phyloP scores from a whole-genome alignment of 768 basidiomycete species.

The Suillus discolor region DNA sequence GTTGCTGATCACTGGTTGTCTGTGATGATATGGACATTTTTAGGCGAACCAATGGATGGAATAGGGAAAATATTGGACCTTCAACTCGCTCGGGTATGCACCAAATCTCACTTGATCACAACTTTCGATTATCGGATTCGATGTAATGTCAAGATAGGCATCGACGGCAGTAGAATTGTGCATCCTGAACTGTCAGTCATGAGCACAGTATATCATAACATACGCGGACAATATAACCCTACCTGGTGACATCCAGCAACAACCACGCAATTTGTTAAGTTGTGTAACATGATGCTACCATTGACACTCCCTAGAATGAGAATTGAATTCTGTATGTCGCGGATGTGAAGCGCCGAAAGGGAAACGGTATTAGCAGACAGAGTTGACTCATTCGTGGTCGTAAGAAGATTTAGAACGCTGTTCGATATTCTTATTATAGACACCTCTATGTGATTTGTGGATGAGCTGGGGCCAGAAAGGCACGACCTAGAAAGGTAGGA shows the following conservation, averaged over 20 bases:
- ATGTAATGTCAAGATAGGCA: conserved; percentile 66
- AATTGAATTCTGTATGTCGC: conserved; percentile 43
- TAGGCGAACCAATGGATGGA: neutral
- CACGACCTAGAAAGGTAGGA: conserved; percentile 44
- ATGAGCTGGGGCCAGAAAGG: conserved; percentile 38
- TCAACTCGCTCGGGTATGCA: conserved; percentile 49
- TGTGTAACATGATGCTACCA: conserved; percentile 76
- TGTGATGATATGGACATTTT: neutral
- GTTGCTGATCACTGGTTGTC: neutral
- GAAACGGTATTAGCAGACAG: conserved; percentile 22
- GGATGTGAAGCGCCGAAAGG: conserved; percentile 58
- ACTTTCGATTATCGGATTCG: conserved; percentile 82
- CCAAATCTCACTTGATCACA: conserved; percentile 66
- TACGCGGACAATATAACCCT: conserved; percentile 4
- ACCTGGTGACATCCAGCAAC: conserved; percentile 85
- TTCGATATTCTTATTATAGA: conserved; percentile 64
- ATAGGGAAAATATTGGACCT: neutral
- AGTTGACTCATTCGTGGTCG: conserved; percentile 15
- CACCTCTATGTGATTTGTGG: conserved; percentile 49
- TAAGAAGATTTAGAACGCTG: conserved; percentile 73
- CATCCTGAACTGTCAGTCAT: conserved; percentile 74
- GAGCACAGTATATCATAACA: conserved; percentile 1
- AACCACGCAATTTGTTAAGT: conserved; percentile 62
- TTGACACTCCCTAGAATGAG: conserved; percentile 64
- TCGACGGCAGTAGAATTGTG: conserved; percentile 68